A percentile compares a stretch with the other conserved stretches of the same genome.
Conservation (phyloP, 2,329 filamentous ascomycete genomes). For the Lecanosticta acicola region DNA sequence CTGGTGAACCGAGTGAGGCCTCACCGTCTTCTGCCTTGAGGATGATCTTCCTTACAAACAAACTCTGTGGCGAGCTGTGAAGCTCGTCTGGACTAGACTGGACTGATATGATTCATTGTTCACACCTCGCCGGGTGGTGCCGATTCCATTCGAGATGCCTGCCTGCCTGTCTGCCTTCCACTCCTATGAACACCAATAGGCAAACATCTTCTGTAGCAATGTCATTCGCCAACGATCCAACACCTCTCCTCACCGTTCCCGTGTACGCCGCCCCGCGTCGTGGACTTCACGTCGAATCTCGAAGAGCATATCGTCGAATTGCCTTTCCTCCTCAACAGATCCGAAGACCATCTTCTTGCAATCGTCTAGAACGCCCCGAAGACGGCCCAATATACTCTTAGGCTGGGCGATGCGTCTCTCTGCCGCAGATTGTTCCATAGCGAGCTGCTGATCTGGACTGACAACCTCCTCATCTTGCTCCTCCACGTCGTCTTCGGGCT, state of each 20-base stretch:
- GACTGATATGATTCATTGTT: too few species aligned
- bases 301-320: conserved; percentile 73
- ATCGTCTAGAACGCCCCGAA: conserved; percentile 54
- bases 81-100: too few species aligned
- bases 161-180: neutral
- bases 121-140: neutral
- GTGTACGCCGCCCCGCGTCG: conserved; percentile 47
- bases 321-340: conserved; percentile 60
- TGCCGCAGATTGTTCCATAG: neutral
- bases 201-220: neutral
- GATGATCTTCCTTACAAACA: too few species aligned
- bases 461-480: neutral
- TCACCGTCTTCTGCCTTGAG: too few species aligned
- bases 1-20: too few species aligned
- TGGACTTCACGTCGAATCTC: conserved; percentile 70
- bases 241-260: conserved; percentile 1
- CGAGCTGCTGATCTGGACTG: neutral
- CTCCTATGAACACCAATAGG: neutral
- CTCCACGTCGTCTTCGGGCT: neutral
- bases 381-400: conserved; percentile 49
- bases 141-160: neutral
- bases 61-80: too few species aligned
- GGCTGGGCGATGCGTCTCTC: conserved; percentile 17
- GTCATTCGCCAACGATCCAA: neutral
- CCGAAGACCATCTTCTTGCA: conserved; percentile 57